Evolutionary conservation across 2,329 filamentous ascomycete species (phyloP).

Genomic region (Fusarium sp.): DNA sequence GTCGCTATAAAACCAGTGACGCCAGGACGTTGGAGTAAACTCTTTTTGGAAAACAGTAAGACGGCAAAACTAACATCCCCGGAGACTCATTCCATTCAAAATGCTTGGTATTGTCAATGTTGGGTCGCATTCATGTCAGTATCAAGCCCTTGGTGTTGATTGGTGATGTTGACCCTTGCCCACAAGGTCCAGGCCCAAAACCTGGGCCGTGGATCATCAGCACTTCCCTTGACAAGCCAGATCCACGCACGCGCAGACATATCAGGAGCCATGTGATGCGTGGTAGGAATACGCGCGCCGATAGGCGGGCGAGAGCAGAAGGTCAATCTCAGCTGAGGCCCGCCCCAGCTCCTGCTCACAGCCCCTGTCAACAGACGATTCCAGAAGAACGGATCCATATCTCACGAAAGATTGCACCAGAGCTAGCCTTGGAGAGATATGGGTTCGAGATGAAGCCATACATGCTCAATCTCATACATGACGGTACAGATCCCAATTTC

Average conservation of each 20-base stretch:
- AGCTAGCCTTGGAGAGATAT: conserved; percentile 18
- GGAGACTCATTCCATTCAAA: neutral
- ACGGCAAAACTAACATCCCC: no score
- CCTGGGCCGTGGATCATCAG: conserved; percentile 30
- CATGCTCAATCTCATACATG: conserved; percentile 18
- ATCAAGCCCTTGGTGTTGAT: neutral
- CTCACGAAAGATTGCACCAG: conserved; percentile 17
- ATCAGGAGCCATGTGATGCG: conserved; percentile 48
- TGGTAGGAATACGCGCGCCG: conserved; percentile 39
- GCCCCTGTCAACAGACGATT: neutral
- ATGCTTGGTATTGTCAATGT: neutral
- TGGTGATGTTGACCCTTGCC: no score
- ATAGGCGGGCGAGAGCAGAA: conserved; percentile 7
- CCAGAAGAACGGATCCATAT: neutral
- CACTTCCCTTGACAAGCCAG: conserved; percentile 37
- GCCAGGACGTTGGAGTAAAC: neutral
- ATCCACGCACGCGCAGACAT: conserved; percentile 33
- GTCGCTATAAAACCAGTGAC: neutral
- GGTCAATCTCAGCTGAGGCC: neutral
- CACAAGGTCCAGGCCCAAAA: neutral
- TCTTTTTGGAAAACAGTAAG: neutral
- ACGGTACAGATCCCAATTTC: neutral
- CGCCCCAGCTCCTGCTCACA: neutral
- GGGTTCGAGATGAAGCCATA: conserved; percentile 20
- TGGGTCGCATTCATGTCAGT: neutral